These are phyloP conservation scores for Lentinula boryana DNA, from an alignment of 768 basidiomycete genomes.

Conservation along the genomic window DNA sequence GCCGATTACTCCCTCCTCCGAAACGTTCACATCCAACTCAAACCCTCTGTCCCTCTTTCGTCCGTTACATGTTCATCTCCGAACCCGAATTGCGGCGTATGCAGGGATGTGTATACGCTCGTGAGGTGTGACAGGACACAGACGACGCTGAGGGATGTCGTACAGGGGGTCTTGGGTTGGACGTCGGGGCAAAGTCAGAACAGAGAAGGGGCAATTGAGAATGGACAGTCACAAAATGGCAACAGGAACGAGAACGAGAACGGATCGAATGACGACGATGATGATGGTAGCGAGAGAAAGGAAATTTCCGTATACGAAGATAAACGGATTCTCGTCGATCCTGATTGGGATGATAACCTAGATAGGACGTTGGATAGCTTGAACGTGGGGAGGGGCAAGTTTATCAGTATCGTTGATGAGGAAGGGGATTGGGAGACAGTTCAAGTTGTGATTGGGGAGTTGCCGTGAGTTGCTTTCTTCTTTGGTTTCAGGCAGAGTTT, in stretches of 20 bases:
- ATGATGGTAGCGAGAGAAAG: too few relatives aligned
- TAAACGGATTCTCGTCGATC: conserved; percentile 81
- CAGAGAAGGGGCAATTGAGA: too few relatives aligned
- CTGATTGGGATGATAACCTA: conserved; percentile 90
- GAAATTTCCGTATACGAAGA: conserved; percentile 83
- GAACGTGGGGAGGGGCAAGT: conserved; percentile 76
- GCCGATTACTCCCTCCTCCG: conserved; percentile 41
- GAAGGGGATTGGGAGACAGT: conserved; percentile 73
- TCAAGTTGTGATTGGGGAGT: conserved; percentile 56
- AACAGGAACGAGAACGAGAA: conserved; percentile 34
- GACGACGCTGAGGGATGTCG: conserved; percentile 66
- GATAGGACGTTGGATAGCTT: conserved; percentile 77
- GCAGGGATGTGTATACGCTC: conserved; percentile 76
- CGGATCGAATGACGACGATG: too few relatives aligned
- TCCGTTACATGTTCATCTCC: conserved; percentile 61
- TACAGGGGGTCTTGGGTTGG: conserved; percentile 56
- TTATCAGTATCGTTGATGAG: conserved; percentile 85
- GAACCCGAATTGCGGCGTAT: conserved; percentile 77
- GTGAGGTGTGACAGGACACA: conserved; percentile 69
- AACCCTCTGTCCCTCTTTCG: conserved; percentile 73
- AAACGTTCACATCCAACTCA: conserved; percentile 76
- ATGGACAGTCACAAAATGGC: too few relatives aligned
- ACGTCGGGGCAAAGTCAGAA: too few relatives aligned
- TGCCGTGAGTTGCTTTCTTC: conserved; percentile 53
- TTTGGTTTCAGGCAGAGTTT: not conserved